Evolutionary conservation across 306 rosid species (phyloP), one percentile per base, ranked within the genome.

Genomic region (Trichosanthes truncata): DNA sequence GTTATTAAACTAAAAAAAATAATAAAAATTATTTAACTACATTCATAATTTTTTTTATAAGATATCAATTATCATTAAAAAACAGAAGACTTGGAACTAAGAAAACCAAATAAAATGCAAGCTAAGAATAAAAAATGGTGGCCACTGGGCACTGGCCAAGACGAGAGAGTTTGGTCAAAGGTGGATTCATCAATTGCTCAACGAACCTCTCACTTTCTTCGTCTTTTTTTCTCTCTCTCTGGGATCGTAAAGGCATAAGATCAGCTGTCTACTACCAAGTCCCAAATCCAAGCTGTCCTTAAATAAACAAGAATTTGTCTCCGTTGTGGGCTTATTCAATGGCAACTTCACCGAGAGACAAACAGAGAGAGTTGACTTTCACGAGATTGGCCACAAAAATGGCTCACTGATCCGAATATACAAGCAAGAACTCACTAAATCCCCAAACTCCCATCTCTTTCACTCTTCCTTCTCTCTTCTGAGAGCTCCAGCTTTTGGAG

Each of bases 291-390:
- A 69, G 35, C 20, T 41, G 35, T 41, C 76, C 43, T 25, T 14
- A 4, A 31, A 62, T 33, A 33, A 36, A 66, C 5, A 17, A 66
- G 9, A 66, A 33, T 33, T 65, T 5, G 25, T 35, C 20, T 13
- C 45, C 45, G 4, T 15, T 8, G 46, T 65, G 72, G 46, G 23
- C 11, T 15, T 45, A n/a, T n/a, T n/a, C n/a, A 18, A 36, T 59
- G 66, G 17, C 66, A 9, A 26, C 11, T 13, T 66, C 31, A 18
- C 6, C 43, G 17, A n/a, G 48, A 1, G 15, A 38, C 25, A 7
- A 72, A 29, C 61, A 29, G 43, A 74, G 9, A 17, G 61, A 74
- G 78, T 74, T 74, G 78, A 74, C 78, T 49, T 72, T 17, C 17
- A 40, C 13, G 13, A 29, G 60, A 26, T 73, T 73, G 7, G 2